A percentile compares a stretch with the other conserved stretches of the same genome.
Evolutionary conservation across 768 basidiomycete genomes (phyloP).

Genomic region (Gloeopeniophorella convolvens): DNA sequence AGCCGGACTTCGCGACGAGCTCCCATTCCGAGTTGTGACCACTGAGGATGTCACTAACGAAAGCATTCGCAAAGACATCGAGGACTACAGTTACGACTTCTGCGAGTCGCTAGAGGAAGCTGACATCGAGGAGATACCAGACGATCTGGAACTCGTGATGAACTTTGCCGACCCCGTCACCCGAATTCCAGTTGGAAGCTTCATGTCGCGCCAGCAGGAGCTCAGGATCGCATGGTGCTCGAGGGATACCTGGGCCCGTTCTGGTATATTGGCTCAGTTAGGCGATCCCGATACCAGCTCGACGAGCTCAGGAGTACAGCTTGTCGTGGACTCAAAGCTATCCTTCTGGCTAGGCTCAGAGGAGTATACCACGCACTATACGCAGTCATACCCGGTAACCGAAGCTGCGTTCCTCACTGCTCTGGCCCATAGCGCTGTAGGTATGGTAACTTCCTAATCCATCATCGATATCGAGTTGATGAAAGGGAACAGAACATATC

Average conservation of each 20-base stretch:
- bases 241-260: too few relatives aligned
- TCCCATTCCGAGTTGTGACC: neutral
- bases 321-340: neutral
- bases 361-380: slow-evolving; percentile 5
- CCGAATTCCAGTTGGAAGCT: neutral
- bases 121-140: slow-evolving; percentile 2
- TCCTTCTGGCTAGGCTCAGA: slow-evolving; percentile 1
- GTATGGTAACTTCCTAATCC: neutral
- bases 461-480: neutral
- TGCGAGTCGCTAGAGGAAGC: slow-evolving; percentile 10
- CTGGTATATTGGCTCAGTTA: too few relatives aligned
- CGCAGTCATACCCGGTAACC: slow-evolving; percentile 2
- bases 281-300: slow-evolving; percentile 2
- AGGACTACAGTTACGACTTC: slow-evolving; percentile 1
- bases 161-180: neutral
- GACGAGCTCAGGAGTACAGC: neutral
- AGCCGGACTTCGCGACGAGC: neutral
- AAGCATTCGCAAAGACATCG: neutral
- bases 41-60: neutral
- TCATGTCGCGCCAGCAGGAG: slow-evolving; percentile 2
- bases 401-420: slow-evolving; percentile 4
- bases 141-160: slow-evolving; percentile 6
- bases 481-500: slow-evolving; percentile 4
- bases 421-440: slow-evolving; percentile 7
- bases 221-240: slow-evolving; percentile 2